Evolutionary conservation across 164 flowering plant species (phyloP), one percentile per base, ranked within the genome.

Genomic region (Cinnamomum chago): DNA sequence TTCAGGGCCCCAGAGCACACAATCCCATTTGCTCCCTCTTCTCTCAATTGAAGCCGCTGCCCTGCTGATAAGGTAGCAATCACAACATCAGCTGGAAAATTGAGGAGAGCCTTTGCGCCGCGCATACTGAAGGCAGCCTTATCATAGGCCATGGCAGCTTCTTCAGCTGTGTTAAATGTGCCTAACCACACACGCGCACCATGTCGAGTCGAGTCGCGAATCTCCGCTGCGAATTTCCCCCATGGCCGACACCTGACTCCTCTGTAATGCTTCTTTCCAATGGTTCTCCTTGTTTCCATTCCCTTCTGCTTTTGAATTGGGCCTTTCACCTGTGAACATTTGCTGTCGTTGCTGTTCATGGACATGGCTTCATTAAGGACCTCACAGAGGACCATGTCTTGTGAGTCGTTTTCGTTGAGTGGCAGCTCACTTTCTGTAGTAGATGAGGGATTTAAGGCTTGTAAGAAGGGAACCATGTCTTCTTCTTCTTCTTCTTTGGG

Each of bases 211-310:
- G 91, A 89, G 75, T 90, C 93, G 0, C 95, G 87, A 30, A 90
- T 90, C 74, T 89, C 95, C 0, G 95, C 91, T 0, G 93, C 93
- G 72, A 52, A 90, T 73, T 90, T 90, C 18, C 95, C 95, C 95
- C 95, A 90, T 3, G 95, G 93, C n/a, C 95, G 87, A 9, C 89
- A 83, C 75, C 95, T 73, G 20, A 90, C 95, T 6, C 95, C 95
- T 68, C 93, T 76, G 68, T 89, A 90, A 50, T 84, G 89, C 79
- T 79, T 84, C 79, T 84, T 84, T 23, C 60, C 79, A 6, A 82
- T 73, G 65, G 52, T 68, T 24, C 76, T n/a, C 11, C 67, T 58
- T 0, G 86, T 83, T 22, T 78, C 68, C 0, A 75, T 50, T 70
- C 68, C 62, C 64, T 27, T 65, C 5, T 9, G 62, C 35, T 30